phyloP scores from a whole-genome alignment of 805 yeast genomes.

The Candida germanica region DNA sequence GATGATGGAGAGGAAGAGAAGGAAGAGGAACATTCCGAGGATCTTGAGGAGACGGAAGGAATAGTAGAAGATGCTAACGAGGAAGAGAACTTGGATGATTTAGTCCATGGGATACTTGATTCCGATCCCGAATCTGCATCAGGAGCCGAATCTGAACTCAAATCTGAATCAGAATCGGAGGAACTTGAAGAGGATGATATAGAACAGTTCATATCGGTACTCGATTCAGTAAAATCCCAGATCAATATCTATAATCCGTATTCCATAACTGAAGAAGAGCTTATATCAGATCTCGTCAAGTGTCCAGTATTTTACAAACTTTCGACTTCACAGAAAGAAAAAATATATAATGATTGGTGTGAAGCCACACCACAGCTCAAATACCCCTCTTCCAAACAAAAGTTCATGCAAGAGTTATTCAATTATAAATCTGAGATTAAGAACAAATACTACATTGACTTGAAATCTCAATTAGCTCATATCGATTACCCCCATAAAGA shows the following conservation, averaged over 20 bases:
- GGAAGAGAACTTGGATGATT: conserved; percentile 5
- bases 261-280: conserved; percentile 36
- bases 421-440: conserved; percentile 26
- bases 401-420: conserved; percentile 25
- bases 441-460: conserved; percentile 25
- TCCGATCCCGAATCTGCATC: background rate
- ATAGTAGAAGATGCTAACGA: conserved; percentile 2
- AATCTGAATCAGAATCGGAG: conserved; percentile 2
- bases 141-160: conserved; percentile 2
- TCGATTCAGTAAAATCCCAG: conserved; percentile 20
- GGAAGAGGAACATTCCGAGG: no score
- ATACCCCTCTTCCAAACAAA: conserved; percentile 16
- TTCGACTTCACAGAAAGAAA: conserved; percentile 18
- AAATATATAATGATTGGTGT: conserved; percentile 26
- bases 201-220: conserved; percentile 21
- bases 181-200: background rate
- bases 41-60: conserved; percentile 1
- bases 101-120: conserved; percentile 8
- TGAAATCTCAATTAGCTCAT: conserved; percentile 15
- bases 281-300: conserved; percentile 24
- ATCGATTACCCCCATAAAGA: conserved; percentile 15
- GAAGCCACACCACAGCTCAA: background rate
- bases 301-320: conserved; percentile 28
- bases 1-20: conserved; percentile 8
- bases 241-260: conserved; percentile 37